Evolutionary conservation across 768 basidiomycete species (phyloP).

Genomic region (Tricholoma saponaceum): DNA sequence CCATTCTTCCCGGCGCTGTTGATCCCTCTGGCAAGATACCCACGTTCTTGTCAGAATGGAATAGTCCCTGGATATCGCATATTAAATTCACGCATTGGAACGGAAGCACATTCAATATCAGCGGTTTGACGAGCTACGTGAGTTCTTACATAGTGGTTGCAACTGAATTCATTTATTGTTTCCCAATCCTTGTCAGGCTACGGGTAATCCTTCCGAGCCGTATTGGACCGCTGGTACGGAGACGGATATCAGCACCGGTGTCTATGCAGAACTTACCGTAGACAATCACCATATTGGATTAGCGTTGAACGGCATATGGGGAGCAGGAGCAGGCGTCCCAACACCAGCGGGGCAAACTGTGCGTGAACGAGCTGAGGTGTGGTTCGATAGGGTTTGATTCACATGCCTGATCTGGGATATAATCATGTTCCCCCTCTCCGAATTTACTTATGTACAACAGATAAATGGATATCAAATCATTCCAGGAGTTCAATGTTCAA

Average conservation of each 20-base stretch:
- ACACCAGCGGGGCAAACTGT: slow-evolving; percentile 7
- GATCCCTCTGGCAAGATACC: slow-evolving; percentile 3
- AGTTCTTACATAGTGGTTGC: neutral
- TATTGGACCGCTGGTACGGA: slow-evolving; percentile 10
- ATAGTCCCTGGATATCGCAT: slow-evolving; percentile 13
- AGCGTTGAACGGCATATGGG: slow-evolving; percentile 13
- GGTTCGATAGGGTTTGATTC: slow-evolving; percentile 6
- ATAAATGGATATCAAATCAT: too few species aligned
- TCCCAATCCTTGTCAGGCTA: slow-evolving; percentile 4
- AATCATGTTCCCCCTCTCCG: too few species aligned
- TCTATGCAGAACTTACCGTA: neutral
- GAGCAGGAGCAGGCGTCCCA: slow-evolving; percentile 9
- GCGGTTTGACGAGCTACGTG: slow-evolving; percentile 11
- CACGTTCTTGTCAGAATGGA: slow-evolving; percentile 8
- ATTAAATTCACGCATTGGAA: slow-evolving; percentile 16
- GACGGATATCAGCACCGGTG: neutral
- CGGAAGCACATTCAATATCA: slow-evolving; percentile 17
- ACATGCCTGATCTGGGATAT: neutral
- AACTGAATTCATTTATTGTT: neutral
- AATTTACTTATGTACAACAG: too few species aligned
- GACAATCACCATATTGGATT: neutral
- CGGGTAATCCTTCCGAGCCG: slow-evolving; percentile 12
- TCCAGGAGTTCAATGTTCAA: too few species aligned
- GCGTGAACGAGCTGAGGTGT: slow-evolving; percentile 12
- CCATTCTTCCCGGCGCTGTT: slow-evolving; percentile 6